Evolutionary conservation across 495 filamentous ascomycete species (phyloP).

Genomic region (Immersiella caudata): DNA sequence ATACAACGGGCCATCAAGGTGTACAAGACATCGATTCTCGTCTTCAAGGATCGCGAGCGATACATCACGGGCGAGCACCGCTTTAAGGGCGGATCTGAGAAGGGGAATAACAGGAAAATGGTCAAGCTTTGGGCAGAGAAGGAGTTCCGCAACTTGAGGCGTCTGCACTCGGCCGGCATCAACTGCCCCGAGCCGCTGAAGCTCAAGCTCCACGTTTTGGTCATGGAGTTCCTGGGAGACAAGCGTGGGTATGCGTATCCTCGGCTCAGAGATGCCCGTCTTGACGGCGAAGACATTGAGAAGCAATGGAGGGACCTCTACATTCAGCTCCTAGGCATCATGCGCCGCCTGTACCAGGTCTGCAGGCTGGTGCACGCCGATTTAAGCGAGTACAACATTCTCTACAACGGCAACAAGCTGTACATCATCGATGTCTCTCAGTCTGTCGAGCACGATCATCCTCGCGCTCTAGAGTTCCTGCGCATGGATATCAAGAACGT

Average conservation of each 20-base stretch:
- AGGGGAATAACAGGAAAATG: slow-evolving; percentile 90
- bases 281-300: slow-evolving; percentile 59
- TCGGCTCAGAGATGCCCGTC: slow-evolving; percentile 61
- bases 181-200: slow-evolving; percentile 87
- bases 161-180: slow-evolving; percentile 80
- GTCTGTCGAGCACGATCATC: slow-evolving; percentile 95
- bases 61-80: slow-evolving; percentile 93
- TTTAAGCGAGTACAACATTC: slow-evolving; percentile 94
- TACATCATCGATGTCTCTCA: slow-evolving; percentile 98
- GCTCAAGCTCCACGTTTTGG: slow-evolving; percentile 85
- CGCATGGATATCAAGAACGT: slow-evolving; percentile 98
- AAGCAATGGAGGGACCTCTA: slow-evolving; percentile 79
- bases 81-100: slow-evolving; percentile 75
- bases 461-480: slow-evolving; percentile 85
- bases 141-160: slow-evolving; percentile 90
- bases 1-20: slow-evolving; percentile 84
- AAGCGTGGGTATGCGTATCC: slow-evolving; percentile 84
- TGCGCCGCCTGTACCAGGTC: slow-evolving; percentile 87
- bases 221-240: slow-evolving; percentile 92
- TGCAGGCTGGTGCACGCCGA: slow-evolving; percentile 94
- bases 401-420: slow-evolving; percentile 81
- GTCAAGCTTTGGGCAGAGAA: slow-evolving; percentile 98
- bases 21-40: slow-evolving; percentile 94
- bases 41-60: slow-evolving; percentile 95
- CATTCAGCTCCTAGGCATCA: slow-evolving; percentile 79